phyloP scores from a whole-genome alignment of 1,139 yeast species.

The Ogataea hybrid region DNA sequence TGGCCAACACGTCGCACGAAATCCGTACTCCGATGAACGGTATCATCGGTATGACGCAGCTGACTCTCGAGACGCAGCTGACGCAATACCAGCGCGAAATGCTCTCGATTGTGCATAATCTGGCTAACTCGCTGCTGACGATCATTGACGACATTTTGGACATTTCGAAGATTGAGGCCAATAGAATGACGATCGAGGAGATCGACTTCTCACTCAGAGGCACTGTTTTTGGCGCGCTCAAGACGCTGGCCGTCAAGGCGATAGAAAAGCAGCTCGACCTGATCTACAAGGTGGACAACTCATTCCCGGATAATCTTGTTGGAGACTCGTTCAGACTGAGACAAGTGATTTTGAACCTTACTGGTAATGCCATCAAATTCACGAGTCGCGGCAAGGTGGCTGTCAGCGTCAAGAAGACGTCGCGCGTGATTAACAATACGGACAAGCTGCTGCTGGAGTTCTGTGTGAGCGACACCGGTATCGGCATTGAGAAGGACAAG shows the following conservation, averaged over 20 bases:
- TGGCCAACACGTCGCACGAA: slow-evolving; percentile 91
- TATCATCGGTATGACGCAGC: slow-evolving; percentile 88
- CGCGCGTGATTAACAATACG: slow-evolving; percentile 39
- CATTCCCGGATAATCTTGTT: slow-evolving; percentile 80
- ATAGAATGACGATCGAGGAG: slow-evolving; percentile 87
- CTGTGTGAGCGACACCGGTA: slow-evolving; percentile 87
- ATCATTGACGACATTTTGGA: slow-evolving; percentile 87
- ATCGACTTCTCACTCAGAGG: slow-evolving; percentile 83
- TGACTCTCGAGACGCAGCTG: slow-evolving; percentile 80
- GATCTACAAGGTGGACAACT: slow-evolving; percentile 77
- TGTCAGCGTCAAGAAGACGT: slow-evolving; percentile 55
- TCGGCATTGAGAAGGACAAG: slow-evolving; percentile 82
- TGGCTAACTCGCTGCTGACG: slow-evolving; percentile 79
- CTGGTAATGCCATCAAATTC: slow-evolving; percentile 86
- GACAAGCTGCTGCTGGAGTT: slow-evolving; percentile 72
- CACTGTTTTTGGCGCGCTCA: slow-evolving; percentile 84
- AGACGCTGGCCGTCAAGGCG: slow-evolving; percentile 84
- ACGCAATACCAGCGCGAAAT: slow-evolving; percentile 89
- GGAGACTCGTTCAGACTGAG: slow-evolving; percentile 86
- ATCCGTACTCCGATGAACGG: slow-evolving; percentile 92
- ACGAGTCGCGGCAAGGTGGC: slow-evolving; percentile 79
- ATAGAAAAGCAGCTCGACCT: slow-evolving; percentile 80
- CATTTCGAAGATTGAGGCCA: slow-evolving; percentile 89
- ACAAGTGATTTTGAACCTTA: slow-evolving; percentile 78
- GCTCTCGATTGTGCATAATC: slow-evolving; percentile 81